These are phyloP conservation scores for Nicotiana obtusifolia DNA, from an alignment of 257 asterid species.

Conservation along the genomic window DNA sequence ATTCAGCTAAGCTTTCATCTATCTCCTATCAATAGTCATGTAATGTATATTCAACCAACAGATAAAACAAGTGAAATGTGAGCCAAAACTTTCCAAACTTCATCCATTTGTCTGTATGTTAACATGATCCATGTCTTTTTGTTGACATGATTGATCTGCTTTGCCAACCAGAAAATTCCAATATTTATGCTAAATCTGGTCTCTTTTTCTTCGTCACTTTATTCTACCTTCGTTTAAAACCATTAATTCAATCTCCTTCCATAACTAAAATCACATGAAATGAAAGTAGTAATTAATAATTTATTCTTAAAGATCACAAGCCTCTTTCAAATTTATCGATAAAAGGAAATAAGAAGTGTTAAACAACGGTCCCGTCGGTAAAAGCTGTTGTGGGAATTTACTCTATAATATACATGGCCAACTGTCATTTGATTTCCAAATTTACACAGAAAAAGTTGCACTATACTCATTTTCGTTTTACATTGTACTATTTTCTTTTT, in stretches of 20 bases:
- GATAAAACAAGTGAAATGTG: constrained; percentile 4
- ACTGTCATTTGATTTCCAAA: neutral
- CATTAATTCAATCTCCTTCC: neutral
- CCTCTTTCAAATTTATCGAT: neutral
- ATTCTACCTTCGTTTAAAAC: too few relatives aligned
- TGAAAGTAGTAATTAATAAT: neutral
- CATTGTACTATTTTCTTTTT: neutral
- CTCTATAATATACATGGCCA: neutral
- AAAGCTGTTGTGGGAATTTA: neutral
- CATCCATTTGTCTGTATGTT: constrained; percentile 1
- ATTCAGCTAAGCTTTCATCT: neutral
- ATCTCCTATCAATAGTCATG: neutral
- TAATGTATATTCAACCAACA: neutral
- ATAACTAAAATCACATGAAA: neutral
- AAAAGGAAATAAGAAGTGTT: neutral
- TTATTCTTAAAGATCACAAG: neutral
- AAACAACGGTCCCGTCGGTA: neutral
- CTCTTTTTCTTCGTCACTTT: neutral
- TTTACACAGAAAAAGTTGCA: neutral
- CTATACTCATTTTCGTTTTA: neutral
- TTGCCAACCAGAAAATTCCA: constrained; percentile 6
- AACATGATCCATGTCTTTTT: constrained; percentile 8
- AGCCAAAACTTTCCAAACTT: neutral
- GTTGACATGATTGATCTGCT: neutral
- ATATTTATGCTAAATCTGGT: neutral